Evolutionary conservation across 2,329 filamentous ascomycete species (phyloP).

Genomic region (Coniochaeta sp.): DNA sequence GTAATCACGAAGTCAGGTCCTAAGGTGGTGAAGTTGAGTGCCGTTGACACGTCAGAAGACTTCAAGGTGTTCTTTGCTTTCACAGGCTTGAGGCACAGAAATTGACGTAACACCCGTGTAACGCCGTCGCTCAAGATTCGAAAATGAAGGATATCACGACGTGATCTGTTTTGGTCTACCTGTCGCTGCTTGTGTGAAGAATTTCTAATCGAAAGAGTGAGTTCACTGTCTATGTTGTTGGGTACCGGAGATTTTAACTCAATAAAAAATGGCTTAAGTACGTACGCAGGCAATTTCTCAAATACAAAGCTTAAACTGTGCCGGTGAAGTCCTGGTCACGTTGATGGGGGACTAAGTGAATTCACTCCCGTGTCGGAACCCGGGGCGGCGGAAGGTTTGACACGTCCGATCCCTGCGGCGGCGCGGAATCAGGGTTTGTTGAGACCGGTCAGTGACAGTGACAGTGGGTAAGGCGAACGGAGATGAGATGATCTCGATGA

Average conservation of each 20-base stretch:
- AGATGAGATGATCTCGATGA: not conserved
- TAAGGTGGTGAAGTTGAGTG: not conserved
- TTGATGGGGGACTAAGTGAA: not conserved
- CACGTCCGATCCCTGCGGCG: not conserved
- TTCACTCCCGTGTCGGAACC: not conserved
- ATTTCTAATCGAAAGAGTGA: not conserved
- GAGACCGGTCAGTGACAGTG: not conserved
- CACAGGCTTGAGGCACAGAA: not conserved
- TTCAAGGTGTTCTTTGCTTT: not conserved
- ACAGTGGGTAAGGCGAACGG: not conserved
- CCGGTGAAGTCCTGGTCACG: not conserved
- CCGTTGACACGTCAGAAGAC: not conserved
- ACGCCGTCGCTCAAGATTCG: not conserved
- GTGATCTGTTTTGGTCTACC: not conserved
- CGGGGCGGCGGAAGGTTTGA: not conserved
- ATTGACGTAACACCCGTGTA: not conserved
- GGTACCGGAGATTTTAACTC: not conserved
- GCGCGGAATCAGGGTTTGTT: not conserved
- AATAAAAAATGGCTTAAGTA: not conserved
- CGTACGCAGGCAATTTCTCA: not conserved
- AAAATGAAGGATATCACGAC: not conserved
- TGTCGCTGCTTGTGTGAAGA: not conserved
- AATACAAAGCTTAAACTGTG: not conserved
- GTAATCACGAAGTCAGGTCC: not conserved
- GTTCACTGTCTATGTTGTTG: not conserved